phyloP scores from a whole-genome alignment of 768 basidiomycete species.

The Leccinum subtestaceum region DNA sequence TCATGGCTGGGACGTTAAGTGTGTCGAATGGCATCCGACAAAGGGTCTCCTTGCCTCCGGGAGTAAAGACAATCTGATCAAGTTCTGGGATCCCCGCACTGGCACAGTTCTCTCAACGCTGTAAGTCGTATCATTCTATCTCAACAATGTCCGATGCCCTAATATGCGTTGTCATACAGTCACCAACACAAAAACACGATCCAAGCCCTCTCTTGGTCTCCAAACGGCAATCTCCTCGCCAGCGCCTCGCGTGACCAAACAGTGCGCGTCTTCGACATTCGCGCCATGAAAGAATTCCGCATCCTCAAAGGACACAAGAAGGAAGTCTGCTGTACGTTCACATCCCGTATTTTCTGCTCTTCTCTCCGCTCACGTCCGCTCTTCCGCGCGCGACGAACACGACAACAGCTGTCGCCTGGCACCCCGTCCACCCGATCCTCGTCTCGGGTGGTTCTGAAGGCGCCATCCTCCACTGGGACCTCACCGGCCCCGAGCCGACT shows the following conservation, averaged over 20 bases:
- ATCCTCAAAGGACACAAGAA: constrained; percentile 95
- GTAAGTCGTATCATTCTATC: constrained; percentile 42
- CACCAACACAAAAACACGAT: constrained; percentile 98
- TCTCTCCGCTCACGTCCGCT: background rate
- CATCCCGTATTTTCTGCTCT: background rate
- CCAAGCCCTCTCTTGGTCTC: constrained; percentile 90
- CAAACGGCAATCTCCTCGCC: constrained; percentile 90
- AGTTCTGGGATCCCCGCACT: constrained; percentile 98
- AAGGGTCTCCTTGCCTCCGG: constrained; percentile 95
- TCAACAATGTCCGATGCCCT: background rate
- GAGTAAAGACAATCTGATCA: constrained; percentile 96
- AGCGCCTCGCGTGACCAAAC: constrained; percentile 95
- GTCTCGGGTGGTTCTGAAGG: constrained; percentile 95
- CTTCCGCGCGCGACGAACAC: background rate
- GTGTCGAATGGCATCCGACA: constrained; percentile 97
- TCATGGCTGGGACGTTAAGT: constrained; percentile 99
- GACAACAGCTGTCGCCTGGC: constrained; percentile 83
- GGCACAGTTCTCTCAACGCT: constrained; percentile 87
- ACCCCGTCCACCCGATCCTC: constrained; percentile 89
- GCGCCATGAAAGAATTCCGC: constrained; percentile 95
- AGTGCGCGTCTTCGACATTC: constrained; percentile 94
- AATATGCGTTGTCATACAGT: constrained; percentile 50
- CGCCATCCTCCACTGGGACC: constrained; percentile 90
- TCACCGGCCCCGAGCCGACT: constrained; percentile 57
- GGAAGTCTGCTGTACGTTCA: constrained; percentile 87